Evolutionary conservation across 2,329 filamentous ascomycete species (phyloP).

Genomic region (Biscogniauxia marginata): DNA sequence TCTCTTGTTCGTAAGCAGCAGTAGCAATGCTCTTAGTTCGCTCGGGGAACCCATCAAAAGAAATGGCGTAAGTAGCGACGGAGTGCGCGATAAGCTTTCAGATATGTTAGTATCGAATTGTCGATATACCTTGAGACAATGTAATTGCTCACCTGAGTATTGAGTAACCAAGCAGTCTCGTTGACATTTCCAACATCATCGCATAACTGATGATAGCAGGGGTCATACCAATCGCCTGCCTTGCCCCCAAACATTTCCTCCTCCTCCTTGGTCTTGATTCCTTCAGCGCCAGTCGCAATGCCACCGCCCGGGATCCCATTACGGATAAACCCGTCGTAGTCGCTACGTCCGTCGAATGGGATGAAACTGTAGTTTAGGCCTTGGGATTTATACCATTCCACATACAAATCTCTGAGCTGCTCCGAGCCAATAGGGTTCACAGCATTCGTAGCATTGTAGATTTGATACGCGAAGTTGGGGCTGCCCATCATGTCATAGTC

Average conservation of each 20-base stretch:
- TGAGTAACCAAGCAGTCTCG: slow-evolving; percentile 58
- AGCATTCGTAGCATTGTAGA: slow-evolving; percentile 71
- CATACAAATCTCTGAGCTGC: slow-evolving; percentile 66
- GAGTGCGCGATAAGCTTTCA: slow-evolving; percentile 65
- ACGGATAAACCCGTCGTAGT: slow-evolving; percentile 58
- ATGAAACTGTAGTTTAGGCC: slow-evolving; percentile 68
- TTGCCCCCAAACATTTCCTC: slow-evolving; percentile 53
- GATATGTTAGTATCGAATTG: slow-evolving; percentile 14
- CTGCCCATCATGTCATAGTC: slow-evolving; percentile 71
- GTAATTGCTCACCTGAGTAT: slow-evolving; percentile 50
- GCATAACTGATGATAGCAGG: slow-evolving; percentile 62
- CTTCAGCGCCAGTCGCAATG: slow-evolving; percentile 65
- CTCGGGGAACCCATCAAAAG: slow-evolving; percentile 64
- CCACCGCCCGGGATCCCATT: slow-evolving; percentile 56
- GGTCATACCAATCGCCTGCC: slow-evolving; percentile 52
- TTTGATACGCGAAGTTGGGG: slow-evolving; percentile 64
- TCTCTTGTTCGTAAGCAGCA: slow-evolving; percentile 33
- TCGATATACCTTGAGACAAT: background rate
- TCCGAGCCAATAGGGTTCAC: slow-evolving; percentile 70
- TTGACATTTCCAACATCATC: slow-evolving; percentile 59
- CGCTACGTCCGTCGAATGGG: slow-evolving; percentile 74
- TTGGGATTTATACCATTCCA: slow-evolving; percentile 62
- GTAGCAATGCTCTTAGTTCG: slow-evolving; percentile 36
- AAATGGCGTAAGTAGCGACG: slow-evolving; percentile 67
- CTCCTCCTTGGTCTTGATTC: slow-evolving; percentile 54